Evolutionary conservation across 768 basidiomycete genomes (phyloP), one percentile per base, ranked within the genome.

Genomic region (Sutorius australiensis): DNA sequence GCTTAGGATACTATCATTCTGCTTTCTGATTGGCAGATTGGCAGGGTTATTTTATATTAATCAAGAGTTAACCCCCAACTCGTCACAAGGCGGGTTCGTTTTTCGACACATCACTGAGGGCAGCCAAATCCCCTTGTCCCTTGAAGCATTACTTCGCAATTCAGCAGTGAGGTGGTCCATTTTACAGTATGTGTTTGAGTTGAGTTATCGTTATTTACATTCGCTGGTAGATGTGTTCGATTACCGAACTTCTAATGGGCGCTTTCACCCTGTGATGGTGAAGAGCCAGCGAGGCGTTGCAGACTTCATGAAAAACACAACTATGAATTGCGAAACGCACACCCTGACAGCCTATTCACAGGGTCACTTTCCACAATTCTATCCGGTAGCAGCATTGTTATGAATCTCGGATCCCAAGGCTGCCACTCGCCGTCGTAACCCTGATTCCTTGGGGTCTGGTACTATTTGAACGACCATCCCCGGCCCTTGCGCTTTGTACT

Each of bases 391-490:
- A 30, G 27, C 27, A 6, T 31, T 36, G 13, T 33, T 45, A 33
- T 50, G 36, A 47, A 46, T 48, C 21, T 24, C 17, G 5, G 31
- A 34, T 28, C 37, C 37, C 36, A 37, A 48, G 61, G 53, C 33
- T 32, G 17, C 46, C 16, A 3, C 19, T 36, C 14, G 16, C 11
- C 14, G 28, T 19, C 21, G 28, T n/a, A 19, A 28, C 45, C 37
- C 30, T 28, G 32, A 3, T 24, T 31, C 49, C 17, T 50, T 13
- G 38, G 3, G 28, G 24, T 12, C 13, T 28, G 11, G 3, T 8
- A 7, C 42, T 57, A 51, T 64, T 50, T 60, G 40, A 61, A 24
- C 24, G 3, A 17, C 37, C 45, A 17, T 38, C 10, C 11, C 17
- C 2, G 8, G 9, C 32, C 14, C 28, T 21, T 28, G 11, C 9